Percentiles rank a stretch among this genome's conserved stretches.
Evolutionary conservation across 768 basidiomycete genomes (phyloP).

Genomic region (Mycena chlorophos): DNA sequence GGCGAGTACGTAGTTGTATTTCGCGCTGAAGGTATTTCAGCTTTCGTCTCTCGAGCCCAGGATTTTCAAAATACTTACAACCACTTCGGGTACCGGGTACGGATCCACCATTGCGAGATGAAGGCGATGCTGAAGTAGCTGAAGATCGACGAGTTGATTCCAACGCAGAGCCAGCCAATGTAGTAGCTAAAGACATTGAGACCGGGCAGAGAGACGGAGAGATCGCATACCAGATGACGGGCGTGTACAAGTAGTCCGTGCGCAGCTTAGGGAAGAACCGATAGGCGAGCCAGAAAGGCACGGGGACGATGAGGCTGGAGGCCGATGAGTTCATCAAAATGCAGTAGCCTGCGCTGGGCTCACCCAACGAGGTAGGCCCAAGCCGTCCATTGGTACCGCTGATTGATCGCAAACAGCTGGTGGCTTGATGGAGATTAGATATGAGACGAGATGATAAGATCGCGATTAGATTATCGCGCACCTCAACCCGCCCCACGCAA

Average conservation of each 20-base stretch:
- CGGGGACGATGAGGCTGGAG: conserved; percentile 50
- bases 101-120: conserved; percentile 49
- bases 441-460: conserved; percentile 9
- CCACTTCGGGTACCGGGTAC: conserved; percentile 47
- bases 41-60: too few relatives aligned
- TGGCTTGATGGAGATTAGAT: conserved; percentile 28
- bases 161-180: conserved; percentile 51
- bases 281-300: conserved; percentile 54
- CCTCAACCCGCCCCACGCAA: conserved; percentile 54
- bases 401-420: conserved; percentile 42
- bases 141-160: conserved; percentile 48
- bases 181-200: conserved; percentile 34
- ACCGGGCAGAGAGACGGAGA: background rate
- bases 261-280: conserved; percentile 45
- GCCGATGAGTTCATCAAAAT: too few relatives aligned
- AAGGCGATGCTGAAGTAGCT: conserved; percentile 43
- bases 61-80: too few relatives aligned
- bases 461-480: conserved; percentile 27
- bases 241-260: conserved; percentile 49
- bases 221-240: conserved; percentile 40
- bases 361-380: conserved; percentile 39
- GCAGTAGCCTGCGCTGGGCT: too few relatives aligned
- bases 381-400: conserved; percentile 51
- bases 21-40: too few relatives aligned
- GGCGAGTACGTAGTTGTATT: conserved; percentile 44